Evolutionary conservation across 1,284 basidiomycete genomes (phyloP), one percentile per base, ranked within the genome.

Genomic region (Cryptococcus sp.): DNA sequence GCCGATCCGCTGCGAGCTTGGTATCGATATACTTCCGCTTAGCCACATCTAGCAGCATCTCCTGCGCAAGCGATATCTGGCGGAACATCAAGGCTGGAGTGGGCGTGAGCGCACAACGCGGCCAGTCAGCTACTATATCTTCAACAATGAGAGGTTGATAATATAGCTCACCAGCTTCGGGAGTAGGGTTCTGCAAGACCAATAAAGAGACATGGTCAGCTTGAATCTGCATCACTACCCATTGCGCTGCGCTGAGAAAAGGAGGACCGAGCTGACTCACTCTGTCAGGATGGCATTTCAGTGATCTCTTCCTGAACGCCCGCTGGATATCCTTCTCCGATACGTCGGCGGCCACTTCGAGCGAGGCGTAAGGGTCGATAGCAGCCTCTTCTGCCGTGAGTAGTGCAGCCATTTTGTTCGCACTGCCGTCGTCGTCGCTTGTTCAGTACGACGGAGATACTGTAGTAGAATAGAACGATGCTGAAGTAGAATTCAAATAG

Each of bases 201-300:
- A 43, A 17, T 13, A 19, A 25, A 10, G 43, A 52, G 22, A 42
- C 5, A 75, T 70, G 55, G 51, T 30, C 27, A 35, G 38, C 22
- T 25, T 43, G 46, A 10, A 35, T n/a, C 19, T 27, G 30, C 27
- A 43, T n/a, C 20, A 52, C 30, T 10, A 20, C 16, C 20, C 13
- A 22, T 13, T 15, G 6, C 19, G 10, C 11, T 22, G 15, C n/a
- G n/a, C n/a, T n/a, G 42, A 10, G 35, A 43, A 45, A 15, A 8
- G 22, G 22, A 15, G 52, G 10, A 20, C 39, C 5, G 22, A 35
- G n/a, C 5, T 13, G 7, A 86, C 85, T 71, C 68, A 87, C 89
- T 72, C 88, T 85, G 77, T 93, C 91, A 19, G 91, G 92, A 81
- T 93, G 92, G 52, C 90, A 89, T 80, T 89, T 92, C 60, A 92